Evolutionary conservation across 768 basidiomycete species (phyloP).

Genomic region (Russula vinacea): DNA sequence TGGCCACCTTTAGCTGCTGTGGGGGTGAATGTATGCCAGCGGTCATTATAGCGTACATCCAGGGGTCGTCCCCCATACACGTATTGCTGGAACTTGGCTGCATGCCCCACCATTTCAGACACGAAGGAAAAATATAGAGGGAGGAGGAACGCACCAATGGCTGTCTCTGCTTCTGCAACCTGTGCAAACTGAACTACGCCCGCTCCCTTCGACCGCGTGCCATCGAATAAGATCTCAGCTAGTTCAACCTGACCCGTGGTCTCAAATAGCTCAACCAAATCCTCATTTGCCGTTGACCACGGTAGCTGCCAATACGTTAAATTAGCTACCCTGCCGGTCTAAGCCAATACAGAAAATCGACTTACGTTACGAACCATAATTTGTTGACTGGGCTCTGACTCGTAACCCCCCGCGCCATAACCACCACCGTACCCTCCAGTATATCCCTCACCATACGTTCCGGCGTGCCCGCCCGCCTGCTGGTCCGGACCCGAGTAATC

Average conservation of each 20-base stretch:
- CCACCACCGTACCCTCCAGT: constrained; percentile 32
- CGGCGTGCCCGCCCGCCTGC: constrained; percentile 42
- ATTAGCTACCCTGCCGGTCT: neutral
- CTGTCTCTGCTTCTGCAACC: constrained; percentile 86
- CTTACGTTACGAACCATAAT: constrained; percentile 98
- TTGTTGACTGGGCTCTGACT: constrained; percentile 88
- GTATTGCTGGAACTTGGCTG: constrained; percentile 90
- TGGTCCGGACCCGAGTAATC: constrained; percentile 90
- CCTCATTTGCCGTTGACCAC: constrained; percentile 99
- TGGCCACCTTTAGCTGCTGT: constrained; percentile 87
- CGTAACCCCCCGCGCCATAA: constrained; percentile 39
- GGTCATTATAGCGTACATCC: constrained; percentile 91
- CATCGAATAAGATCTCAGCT: constrained; percentile 40
- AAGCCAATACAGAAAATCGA: constrained; percentile 28
- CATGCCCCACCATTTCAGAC: constrained; percentile 30
- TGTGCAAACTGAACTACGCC: constrained; percentile 95
- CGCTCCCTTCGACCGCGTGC: constrained; percentile 77
- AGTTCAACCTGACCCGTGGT: constrained; percentile 94
- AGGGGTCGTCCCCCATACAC: constrained; percentile 89
- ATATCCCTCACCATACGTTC: constrained; percentile 39
- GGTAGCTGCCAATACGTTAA: constrained; percentile 60
- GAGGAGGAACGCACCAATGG: constrained; percentile 62
- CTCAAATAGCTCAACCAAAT: constrained; percentile 96
- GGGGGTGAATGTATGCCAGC: constrained; percentile 91
- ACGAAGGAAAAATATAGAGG: neutral